Conservation (phyloP, 2,329 filamentous ascomycete species). For the Talaromyces marneffei region DNA sequence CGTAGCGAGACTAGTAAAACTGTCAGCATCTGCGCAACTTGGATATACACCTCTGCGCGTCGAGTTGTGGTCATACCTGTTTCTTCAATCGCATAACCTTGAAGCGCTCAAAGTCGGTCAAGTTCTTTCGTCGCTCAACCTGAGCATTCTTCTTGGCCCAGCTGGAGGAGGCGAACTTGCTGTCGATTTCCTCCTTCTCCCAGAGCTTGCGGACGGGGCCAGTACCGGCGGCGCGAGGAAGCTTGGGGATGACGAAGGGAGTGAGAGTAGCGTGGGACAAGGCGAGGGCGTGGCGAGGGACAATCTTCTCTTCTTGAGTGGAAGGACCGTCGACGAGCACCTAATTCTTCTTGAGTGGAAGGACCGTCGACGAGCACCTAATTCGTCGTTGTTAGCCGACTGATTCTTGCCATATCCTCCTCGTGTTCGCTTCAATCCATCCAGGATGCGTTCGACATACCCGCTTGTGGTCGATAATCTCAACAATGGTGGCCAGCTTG, state of each 20-base stretch:
- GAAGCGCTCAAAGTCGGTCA: constrained; percentile 99
- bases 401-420: neutral
- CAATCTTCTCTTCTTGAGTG: constrained; percentile 68
- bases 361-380: constrained; percentile 91
- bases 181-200: constrained; percentile 85
- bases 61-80: constrained; percentile 58
- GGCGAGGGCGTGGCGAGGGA: constrained; percentile 79
- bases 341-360: constrained; percentile 75
- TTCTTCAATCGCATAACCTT: constrained; percentile 99
- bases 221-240: constrained; percentile 78
- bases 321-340: constrained; percentile 94
- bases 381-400: neutral
- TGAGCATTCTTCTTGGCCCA: constrained; percentile 92
- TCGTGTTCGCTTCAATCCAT: neutral
- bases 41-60: neutral
- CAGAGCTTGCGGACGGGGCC: constrained; percentile 79
- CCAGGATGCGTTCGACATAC: constrained; percentile 58
- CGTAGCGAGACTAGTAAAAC: constrained; percentile 67
- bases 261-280: constrained; percentile 84
- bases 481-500: constrained; percentile 88
- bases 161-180: constrained; percentile 84
- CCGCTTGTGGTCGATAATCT: constrained; percentile 99
- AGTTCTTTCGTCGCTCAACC: constrained; percentile 76
- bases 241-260: constrained; percentile 76
- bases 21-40: constrained; percentile 14